Conservation (phyloP, 116 monocot species). For the Dioscorea cayenensis region DNA sequence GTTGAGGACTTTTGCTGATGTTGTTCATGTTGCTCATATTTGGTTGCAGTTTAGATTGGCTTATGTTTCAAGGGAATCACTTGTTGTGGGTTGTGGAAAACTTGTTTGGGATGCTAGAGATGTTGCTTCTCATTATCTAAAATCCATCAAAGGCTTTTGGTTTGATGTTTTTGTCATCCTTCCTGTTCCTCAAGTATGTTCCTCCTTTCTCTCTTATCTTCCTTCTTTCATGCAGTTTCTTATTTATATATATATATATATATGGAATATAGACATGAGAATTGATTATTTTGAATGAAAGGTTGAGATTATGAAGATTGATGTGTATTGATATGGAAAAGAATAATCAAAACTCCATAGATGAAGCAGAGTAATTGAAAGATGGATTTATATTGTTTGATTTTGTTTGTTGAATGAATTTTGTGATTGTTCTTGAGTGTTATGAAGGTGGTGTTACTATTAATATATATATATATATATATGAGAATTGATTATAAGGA, state of each 20-base stretch:
- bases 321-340: too few relatives aligned
- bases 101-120: constrained; percentile 70
- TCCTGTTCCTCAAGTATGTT: constrained; percentile 65
- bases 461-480: too few relatives aligned
- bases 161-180: constrained; percentile 85
- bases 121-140: constrained; percentile 57
- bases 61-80: constrained; percentile 81
- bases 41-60: constrained; percentile 69
- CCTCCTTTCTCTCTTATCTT: neutral
- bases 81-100: constrained; percentile 91
- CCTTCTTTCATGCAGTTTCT: neutral
- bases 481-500: too few relatives aligned
- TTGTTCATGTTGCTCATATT: constrained; percentile 42
- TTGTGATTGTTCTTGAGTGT: neutral
- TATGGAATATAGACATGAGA: too few relatives aligned
- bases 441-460: too few relatives aligned
- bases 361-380: too few relatives aligned
- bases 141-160: constrained; percentile 53
- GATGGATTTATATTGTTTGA: too few relatives aligned
- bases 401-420: too few relatives aligned
- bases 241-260: too few relatives aligned
- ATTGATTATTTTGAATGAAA: too few relatives aligned
- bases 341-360: too few relatives aligned
- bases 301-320: too few relatives aligned
- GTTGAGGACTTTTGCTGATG: constrained; percentile 55